These are phyloP conservation scores for Metarhizium robertsii DNA, from an alignment of 2,329 filamentous ascomycete species.

Conservation along the genomic window DNA sequence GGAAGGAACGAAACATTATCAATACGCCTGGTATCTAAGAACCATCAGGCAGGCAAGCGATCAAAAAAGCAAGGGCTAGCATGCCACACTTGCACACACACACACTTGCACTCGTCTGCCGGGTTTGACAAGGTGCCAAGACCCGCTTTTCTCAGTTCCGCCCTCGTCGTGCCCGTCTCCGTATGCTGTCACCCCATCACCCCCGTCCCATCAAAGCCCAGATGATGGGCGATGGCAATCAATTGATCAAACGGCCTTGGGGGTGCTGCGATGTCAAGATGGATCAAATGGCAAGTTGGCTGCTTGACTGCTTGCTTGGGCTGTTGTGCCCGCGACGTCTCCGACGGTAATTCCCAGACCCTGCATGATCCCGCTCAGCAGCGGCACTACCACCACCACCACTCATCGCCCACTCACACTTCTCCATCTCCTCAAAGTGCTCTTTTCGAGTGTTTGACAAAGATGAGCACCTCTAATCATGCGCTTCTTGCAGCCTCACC, in stretches of 20 bases:
- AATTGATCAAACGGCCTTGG: not conserved
- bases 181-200: not conserved
- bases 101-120: not conserved
- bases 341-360: conserved; percentile 10
- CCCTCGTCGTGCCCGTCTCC: not conserved
- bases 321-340: not conserved
- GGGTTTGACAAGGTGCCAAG: too few relatives aligned
- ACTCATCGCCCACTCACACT: conserved; percentile 9
- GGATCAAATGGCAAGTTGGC: not conserved
- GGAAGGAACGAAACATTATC: too few relatives aligned
- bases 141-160: not conserved
- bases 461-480: not conserved
- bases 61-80: not conserved
- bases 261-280: not conserved
- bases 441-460: not conserved
- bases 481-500: not conserved
- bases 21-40: too few relatives aligned
- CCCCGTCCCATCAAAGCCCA: not conserved
- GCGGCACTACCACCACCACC: not conserved
- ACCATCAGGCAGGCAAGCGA: too few relatives aligned
- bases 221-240: not conserved
- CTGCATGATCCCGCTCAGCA: conserved; percentile 20
- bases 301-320: not conserved
- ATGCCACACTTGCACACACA: not conserved
- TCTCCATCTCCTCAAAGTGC: conserved; percentile 1